Base-by-base conservation (phyloP, 176 grass and related monocot species). In the Oryza meyeriana region DNA sequence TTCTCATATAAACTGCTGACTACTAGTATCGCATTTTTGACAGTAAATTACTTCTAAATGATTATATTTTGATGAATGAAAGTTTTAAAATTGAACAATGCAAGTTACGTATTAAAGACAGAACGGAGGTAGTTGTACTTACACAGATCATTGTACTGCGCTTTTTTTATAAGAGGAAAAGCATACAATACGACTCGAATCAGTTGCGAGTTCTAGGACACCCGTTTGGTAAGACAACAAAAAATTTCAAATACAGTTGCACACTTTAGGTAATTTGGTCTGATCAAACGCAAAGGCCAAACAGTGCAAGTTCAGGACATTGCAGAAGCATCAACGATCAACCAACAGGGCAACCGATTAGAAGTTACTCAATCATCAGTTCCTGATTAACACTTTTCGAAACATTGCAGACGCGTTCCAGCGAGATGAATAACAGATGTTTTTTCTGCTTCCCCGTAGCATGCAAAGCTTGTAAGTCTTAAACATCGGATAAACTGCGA, bases 381-480 rank as follows among this genome's bases (percentile, higher is more conserved):
- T 4, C 8, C 12, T 59, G 41, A 66, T 30, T 1, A 66, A 17
- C 12, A 31, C 34, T 48, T 78, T 48, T 78, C 12, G 26, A 75
- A 75, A 71, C 26, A 33, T n/a, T 7, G 68, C 65, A 64, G 25
- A 16, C 27, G 12, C 8, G 38, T 59, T 32, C 22, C 32, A 47
- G 45, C 45, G 39, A 48, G 26, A 71, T 48, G 29, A 78, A 33
- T 41, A 26, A 24, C 34, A 67, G 25, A 80, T 45, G 61, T 38
- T 47, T 80, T 8, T 55, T 9, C 50, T 47, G 12, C 58, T 50
- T 22, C 69, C 66, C 69, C 26, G 39, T 32, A 38, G 61, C 48
- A 86, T 36, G 36, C 4, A 3, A 61, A 74, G 61, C 79, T 83
- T 61, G 6, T 48, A 78, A 45, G 61, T 75, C 42, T 22, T n/a